Percentiles rank a stretch among this genome's conserved stretches.
phyloP scores from a whole-genome alignment of 2,329 filamentous ascomycete species.

The Dactylonectria macrodidyma region DNA sequence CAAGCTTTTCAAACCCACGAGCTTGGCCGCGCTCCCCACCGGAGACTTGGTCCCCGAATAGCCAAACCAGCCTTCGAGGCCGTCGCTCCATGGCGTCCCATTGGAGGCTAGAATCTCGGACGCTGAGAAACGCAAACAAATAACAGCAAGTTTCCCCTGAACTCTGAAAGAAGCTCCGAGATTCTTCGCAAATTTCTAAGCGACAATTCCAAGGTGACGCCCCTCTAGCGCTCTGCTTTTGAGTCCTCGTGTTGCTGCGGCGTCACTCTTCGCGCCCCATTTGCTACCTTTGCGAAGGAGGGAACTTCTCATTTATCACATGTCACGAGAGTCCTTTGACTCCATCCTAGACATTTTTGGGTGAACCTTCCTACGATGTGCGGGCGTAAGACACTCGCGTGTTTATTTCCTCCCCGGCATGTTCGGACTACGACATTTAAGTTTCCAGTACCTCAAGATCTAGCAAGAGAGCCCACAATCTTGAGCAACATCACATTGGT shows the following conservation, averaged over 20 bases:
- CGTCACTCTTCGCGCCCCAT: not conserved
- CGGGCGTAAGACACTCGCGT: not conserved
- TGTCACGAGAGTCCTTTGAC: not conserved
- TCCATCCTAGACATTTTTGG: not conserved
- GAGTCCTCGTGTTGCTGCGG: not conserved
- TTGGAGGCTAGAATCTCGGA: not conserved
- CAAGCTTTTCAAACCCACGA: not conserved
- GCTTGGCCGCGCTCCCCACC: not conserved
- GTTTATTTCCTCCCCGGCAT: not conserved
- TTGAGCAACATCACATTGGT: too few species aligned
- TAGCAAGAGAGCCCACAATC: too few species aligned
- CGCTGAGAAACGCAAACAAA: not conserved
- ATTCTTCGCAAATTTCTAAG: conserved; percentile 6
- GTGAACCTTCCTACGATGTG: not conserved
- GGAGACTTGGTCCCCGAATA: not conserved
- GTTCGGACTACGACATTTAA: not conserved
- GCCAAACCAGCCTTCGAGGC: not conserved
- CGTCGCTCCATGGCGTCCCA: not conserved
- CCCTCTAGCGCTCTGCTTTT: not conserved
- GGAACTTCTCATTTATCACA: not conserved
- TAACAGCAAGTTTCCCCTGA: not conserved
- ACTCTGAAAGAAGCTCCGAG: not conserved
- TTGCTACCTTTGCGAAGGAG: too few species aligned
- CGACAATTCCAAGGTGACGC: not conserved
- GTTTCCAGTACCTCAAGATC: too few species aligned